These are phyloP conservation scores for Pharus latifolius DNA, from an alignment of 176 grass and related monocot species.

Conservation along the genomic window DNA sequence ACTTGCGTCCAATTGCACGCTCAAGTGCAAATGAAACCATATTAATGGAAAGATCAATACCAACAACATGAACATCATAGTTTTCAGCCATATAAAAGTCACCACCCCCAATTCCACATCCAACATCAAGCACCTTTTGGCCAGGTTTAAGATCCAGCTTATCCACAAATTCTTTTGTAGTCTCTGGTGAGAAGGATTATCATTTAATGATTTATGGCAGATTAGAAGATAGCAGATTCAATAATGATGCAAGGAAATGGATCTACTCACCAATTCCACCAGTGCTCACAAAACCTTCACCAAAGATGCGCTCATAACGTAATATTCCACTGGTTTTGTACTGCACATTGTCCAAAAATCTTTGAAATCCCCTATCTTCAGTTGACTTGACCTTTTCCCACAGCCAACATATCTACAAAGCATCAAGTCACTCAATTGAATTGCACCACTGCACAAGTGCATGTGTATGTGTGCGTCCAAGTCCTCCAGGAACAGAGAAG, in stretches of 20 bases:
- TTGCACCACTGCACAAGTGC: background rate
- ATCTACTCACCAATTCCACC: conserved; percentile 69
- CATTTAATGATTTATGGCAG: background rate
- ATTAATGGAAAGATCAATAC: conserved; percentile 96
- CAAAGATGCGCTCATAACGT: conserved; percentile 84
- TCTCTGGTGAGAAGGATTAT: conserved; percentile 42
- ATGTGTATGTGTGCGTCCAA: background rate
- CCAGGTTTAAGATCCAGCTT: conserved; percentile 78
- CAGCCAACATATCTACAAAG: conserved; percentile 77
- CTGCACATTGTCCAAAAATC: conserved; percentile 94
- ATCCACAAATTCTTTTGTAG: conserved; percentile 87
- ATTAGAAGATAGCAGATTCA: conserved; percentile 1
- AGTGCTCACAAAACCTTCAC: conserved; percentile 92
- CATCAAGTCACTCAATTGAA: background rate
- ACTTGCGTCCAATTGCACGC: conserved; percentile 70
- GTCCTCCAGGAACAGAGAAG: conserved; percentile 1
- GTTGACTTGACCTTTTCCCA: conserved; percentile 79
- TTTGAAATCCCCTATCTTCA: conserved; percentile 73
- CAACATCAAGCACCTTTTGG: conserved; percentile 92
- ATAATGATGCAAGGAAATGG: background rate
- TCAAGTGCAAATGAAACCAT: conserved; percentile 97
- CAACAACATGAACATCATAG: conserved; percentile 81
- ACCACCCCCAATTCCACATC: conserved; percentile 91
- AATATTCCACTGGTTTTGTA: conserved; percentile 97
- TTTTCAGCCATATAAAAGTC: conserved; percentile 99